A percentile compares a stretch with the other conserved stretches of the same genome.
Evolutionary conservation across 2,329 filamentous ascomycete species (phyloP).

Genomic region (Teratosphaeria zuluensis): DNA sequence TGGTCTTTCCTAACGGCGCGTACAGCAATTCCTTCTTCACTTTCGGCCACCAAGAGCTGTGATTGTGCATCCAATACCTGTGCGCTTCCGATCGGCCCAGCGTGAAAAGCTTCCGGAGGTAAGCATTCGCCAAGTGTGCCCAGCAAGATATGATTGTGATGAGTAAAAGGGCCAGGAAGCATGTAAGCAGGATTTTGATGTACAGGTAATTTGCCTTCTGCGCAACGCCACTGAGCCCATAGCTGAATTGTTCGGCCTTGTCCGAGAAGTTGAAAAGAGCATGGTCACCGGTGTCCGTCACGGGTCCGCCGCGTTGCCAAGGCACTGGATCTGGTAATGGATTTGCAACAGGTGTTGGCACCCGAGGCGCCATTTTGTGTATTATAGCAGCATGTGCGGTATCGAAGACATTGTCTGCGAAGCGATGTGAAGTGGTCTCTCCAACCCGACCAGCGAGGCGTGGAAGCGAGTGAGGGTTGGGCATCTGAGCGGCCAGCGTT

Average conservation of each 20-base stretch:
- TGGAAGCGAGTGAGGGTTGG: not conserved
- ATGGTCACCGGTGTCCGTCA: slow-evolving; percentile 4
- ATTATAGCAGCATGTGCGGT: not conserved
- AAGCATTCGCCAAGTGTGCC: slow-evolving; percentile 32
- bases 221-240: slow-evolving; percentile 36
- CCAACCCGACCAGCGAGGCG: not conserved
- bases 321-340: not conserved
- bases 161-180: slow-evolving; percentile 27
- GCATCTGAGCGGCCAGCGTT: not conserved
- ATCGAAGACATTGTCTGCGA: not conserved
- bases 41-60: slow-evolving; percentile 42
- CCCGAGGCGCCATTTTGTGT: not conserved
- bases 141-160: slow-evolving; percentile 33
- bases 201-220: slow-evolving; percentile 39
- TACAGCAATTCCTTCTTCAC: slow-evolving; percentile 56
- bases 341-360: not conserved
- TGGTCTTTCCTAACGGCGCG: slow-evolving; percentile 61
- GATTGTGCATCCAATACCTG: slow-evolving; percentile 38
- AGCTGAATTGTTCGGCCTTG: slow-evolving; percentile 18
- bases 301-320: slow-evolving; percentile 1
- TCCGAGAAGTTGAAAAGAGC: slow-evolving; percentile 4
- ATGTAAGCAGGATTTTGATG: slow-evolving; percentile 32
- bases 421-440: not conserved
- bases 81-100: slow-evolving; percentile 34
- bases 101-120: slow-evolving; percentile 37